phyloP scores from a whole-genome alignment of 306 rosid genomes.

The Cucurbita ficifolia region DNA sequence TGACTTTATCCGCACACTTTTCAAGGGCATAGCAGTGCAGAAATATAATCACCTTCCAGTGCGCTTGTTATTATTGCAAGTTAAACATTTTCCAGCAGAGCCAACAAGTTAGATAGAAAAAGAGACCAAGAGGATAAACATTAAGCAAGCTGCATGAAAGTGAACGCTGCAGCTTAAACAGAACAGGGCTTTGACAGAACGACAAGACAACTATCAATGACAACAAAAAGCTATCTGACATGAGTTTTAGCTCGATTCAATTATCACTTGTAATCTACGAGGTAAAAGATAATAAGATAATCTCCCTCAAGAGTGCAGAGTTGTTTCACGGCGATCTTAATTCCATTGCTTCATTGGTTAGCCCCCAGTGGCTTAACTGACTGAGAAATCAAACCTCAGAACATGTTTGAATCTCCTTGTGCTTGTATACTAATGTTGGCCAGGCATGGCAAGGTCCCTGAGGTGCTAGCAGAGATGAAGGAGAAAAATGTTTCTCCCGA shows the following conservation, averaged over 20 bases:
- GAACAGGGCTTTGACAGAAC: not conserved
- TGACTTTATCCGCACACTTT: not conserved
- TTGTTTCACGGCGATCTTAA: not conserved
- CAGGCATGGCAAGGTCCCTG: slow-evolving; percentile 61
- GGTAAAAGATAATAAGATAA: not conserved
- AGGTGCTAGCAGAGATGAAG: slow-evolving; percentile 57
- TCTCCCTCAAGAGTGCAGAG: not conserved
- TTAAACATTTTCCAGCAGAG: not conserved
- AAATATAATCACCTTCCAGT: not conserved
- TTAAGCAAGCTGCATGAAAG: not conserved
- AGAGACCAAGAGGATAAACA: not conserved
- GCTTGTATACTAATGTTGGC: slow-evolving; percentile 44
- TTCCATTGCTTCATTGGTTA: not conserved
- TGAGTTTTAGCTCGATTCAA: not conserved
- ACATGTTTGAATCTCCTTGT: slow-evolving; percentile 21
- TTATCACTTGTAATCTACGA: not conserved
- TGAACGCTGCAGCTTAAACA: not conserved
- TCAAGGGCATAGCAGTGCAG: not conserved
- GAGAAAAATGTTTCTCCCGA: slow-evolving; percentile 48
- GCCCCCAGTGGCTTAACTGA: not conserved
- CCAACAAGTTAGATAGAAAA: not conserved
- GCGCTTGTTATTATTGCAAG: not conserved
- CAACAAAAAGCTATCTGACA: not conserved
- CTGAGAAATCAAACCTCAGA: not conserved
- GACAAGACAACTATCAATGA: not conserved